Evolutionary conservation across 768 basidiomycete species (phyloP), one percentile per base, ranked within the genome.

Genomic region (Mycena polygramma): DNA sequence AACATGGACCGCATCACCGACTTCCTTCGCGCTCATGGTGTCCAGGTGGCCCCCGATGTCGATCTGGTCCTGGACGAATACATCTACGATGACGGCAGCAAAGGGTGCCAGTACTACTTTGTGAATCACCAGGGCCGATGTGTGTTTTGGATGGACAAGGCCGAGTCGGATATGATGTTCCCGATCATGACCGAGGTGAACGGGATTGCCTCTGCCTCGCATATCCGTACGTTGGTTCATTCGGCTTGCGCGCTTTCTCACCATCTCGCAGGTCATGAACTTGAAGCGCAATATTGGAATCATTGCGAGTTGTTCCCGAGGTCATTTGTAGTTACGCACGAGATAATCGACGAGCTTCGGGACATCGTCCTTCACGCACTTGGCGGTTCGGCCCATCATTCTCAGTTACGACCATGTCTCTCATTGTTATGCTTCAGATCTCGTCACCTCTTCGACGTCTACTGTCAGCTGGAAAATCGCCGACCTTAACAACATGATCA

Each of bases 81-180:
- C 39, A 14, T 58, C 6, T 72, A 73, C 4, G 76, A 77, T 0
- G 77, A 77, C 6, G 45, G 45, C 13, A 70, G 48, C 45, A 35
- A 39, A 22, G 64, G 64, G 22, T 49, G 71, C 67, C 71, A 70
- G 14, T 81, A 75, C 69, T 76, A 82, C 63, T 81, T 75, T 37
- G 73, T 75, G 37, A 81, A 88, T 68, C 87, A 89, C 54, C 22
- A 72, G 2, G 76, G 77, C 1, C 83, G 86, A 22, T 74, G 78
- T 20, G 77, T 91, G 15, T 91, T 91, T 70, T 92, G 87, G 83
- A 66, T 90, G 39, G 84, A 90, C 53, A 70, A 79, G 0, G 86
- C 82, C 68, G 75, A 83, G 0, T 81, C 83, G 0, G 51, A 64
- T 0, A 62, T 76, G 6, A 62, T 57, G 55, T 74, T 89, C 39